phyloP scores from a whole-genome alignment of 108 stramenopile species.

The Asterionellopsis glacialis region DNA sequence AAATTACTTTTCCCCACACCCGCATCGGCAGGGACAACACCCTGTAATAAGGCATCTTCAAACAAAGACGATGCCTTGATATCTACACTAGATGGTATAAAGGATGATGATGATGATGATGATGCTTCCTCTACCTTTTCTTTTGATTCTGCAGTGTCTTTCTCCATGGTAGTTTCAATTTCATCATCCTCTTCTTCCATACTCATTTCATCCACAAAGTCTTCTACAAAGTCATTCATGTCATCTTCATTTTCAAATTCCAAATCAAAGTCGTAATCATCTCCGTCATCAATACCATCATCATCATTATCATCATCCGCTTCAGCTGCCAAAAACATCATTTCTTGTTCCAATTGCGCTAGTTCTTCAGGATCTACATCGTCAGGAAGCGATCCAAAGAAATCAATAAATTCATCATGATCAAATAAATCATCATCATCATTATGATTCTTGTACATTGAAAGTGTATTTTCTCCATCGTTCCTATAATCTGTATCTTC shows the following conservation, averaged over 20 bases:
- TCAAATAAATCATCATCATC: no score
- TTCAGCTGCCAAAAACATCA: neutral
- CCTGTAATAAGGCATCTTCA: conserved; percentile 45
- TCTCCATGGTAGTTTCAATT: neutral
- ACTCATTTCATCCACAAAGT: no score
- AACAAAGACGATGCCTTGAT: conserved; percentile 8
- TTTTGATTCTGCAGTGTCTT: neutral
- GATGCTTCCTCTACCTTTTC: no score
- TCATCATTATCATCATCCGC: conserved; percentile 13
- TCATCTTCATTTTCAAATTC: neutral
- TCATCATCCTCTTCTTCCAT: conserved; percentile 1
- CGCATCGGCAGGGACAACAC: conserved; percentile 63
- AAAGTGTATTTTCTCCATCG: no score
- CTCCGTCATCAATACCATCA: neutral
- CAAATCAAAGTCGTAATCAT: neutral
- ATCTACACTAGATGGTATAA: no score
- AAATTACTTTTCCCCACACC: conserved; percentile 70
- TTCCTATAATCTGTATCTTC: neutral
- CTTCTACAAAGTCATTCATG: neutral
- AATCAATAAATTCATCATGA: neutral
- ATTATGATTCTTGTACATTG: no score
- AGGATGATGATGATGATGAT: no score
- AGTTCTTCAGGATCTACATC: conserved; percentile 1
- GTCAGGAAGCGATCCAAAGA: neutral
- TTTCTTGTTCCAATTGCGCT: neutral